Base-by-base conservation (phyloP, 805 yeast genomes). In the Wickerhamiella allomyrinae region DNA sequence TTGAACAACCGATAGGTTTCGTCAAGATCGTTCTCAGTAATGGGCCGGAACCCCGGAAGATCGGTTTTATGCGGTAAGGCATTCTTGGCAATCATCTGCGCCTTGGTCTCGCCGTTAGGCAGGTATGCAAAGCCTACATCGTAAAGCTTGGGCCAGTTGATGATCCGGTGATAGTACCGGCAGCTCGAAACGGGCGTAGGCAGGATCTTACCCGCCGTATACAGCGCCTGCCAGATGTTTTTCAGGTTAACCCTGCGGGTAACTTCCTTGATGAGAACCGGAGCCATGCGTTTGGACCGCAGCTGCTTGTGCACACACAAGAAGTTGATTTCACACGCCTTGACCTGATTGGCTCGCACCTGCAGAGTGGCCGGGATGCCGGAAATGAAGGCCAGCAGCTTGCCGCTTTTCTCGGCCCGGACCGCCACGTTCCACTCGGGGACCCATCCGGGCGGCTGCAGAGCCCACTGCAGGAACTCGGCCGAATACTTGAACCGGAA, bases 341-440 rank as follows among this genome's bases (percentile, higher is more conserved):
- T 31, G 20, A 66, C 15, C 3, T 56, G 60, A 2, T 69, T 66
- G 20, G 68, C 70, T 46, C 79, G 74, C 29, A 89, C 73, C 38
- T 69, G 62, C 47, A 91, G 64, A 19, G 67, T 69, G 11, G 81
- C 69, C 2, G 98, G 98, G 39, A 86, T 79, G 7, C 93, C 98
- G 29, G 89, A 75, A 52, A 91, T 91, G 56, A 89, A 91, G 0
- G 93, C 96, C 40, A 91, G 87, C 49, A 91, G 68, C 59, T 82
- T 80, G 1, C 77, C 76, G 23, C 82, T 74, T 1, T 68, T 70
- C 49, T 74, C 76, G 22, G 85, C 97, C 31, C 97, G 70, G 13
- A 91, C 95, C 50, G 97, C 97, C 27, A 85, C 80, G 53, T 81
- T 80, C 94, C 96, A 89, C 11, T 87, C 89, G 42, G 69, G 66